phyloP scores from a whole-genome alignment of 345 rosid species.

The Eucalyptus regnans region DNA sequence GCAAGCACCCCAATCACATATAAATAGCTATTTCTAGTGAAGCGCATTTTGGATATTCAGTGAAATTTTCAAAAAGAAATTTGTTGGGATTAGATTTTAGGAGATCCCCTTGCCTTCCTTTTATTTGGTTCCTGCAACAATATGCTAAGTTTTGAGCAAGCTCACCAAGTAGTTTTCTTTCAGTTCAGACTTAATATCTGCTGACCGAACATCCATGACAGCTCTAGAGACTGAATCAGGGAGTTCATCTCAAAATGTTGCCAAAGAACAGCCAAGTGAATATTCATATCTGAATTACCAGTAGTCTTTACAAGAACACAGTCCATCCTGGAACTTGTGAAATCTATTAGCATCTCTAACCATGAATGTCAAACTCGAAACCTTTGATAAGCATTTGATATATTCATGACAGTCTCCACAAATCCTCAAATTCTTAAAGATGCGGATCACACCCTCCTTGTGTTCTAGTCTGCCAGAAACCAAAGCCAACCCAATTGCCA shows the following conservation, averaged over 20 bases:
- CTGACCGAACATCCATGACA: not conserved
- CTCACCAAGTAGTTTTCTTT: not conserved
- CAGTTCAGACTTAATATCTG: not conserved
- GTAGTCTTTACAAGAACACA: conserved; percentile 57
- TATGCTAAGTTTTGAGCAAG: not conserved
- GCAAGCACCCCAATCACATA: not conserved
- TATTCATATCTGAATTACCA: conserved; percentile 18
- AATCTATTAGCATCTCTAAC: conserved; percentile 84
- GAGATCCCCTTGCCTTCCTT: not conserved
- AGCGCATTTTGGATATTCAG: not conserved
- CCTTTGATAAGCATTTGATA: conserved; percentile 59
- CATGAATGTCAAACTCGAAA: conserved; percentile 28
- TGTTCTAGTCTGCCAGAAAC: conserved; percentile 20
- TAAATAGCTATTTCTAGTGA: not conserved
- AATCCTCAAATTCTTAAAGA: conserved; percentile 79
- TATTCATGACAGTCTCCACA: conserved; percentile 82
- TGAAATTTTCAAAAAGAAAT: not conserved
- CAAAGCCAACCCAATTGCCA: conserved; percentile 76
- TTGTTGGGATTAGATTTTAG: not conserved
- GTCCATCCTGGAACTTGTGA: conserved; percentile 63
- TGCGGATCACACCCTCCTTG: conserved; percentile 29
- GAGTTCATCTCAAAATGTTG: not conserved
- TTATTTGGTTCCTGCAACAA: not conserved
- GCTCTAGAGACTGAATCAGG: not conserved
- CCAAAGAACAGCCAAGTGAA: not conserved